Evolutionary conservation across 1,139 yeast genomes (phyloP), one percentile per base, ranked within the genome.

Genomic region (Diutina scorzettiae): DNA sequence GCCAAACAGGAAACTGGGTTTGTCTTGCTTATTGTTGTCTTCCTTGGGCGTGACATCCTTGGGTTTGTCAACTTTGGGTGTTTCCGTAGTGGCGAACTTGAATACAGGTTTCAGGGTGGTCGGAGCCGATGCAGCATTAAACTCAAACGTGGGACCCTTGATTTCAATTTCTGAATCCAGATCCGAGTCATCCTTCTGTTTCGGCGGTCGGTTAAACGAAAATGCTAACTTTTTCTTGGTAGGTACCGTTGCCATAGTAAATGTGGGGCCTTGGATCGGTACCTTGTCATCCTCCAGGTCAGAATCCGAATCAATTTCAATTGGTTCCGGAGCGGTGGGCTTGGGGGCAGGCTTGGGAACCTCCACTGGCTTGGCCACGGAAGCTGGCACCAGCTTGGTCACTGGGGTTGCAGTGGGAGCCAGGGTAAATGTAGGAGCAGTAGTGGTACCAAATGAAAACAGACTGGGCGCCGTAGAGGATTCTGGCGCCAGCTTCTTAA

Each of bases 221-320:
- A 84, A 82, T 1, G 78, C 80, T 1, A 82, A 69, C 43, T 69
- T 69, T 41, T 72, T 72, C 1, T 75, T 64, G 1, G 73, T 71
- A 36, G 86, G 84, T 41, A 71, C 69, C 11, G 66, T 50, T 6
- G 57, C 54, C 41, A 81, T 51, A 2, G 76, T 71, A 56, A 82
- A 82, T 39, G 60, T 58, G 11, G 93, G 93, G 0, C 93, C 93
- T 53, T 80, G 71, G 16, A 66, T 67, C 51, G 71, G 71, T 34
- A 74, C 57, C 33, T 68, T 34, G 28, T 67, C 66, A 31, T 45
- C 52, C 14, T 64, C 67, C 14, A 60, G 57, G 9, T 64, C 72
- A 1, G 62, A 56, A 12, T 64, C 69, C 1, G 64, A 54, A n/a
- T 55, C 64, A 3, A 23, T 7, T 23, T 21, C 19, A 23, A 23